These are phyloP conservation scores for Thelonectria discophora DNA, from an alignment of 2,329 filamentous ascomycete species.

Conservation along the genomic window DNA sequence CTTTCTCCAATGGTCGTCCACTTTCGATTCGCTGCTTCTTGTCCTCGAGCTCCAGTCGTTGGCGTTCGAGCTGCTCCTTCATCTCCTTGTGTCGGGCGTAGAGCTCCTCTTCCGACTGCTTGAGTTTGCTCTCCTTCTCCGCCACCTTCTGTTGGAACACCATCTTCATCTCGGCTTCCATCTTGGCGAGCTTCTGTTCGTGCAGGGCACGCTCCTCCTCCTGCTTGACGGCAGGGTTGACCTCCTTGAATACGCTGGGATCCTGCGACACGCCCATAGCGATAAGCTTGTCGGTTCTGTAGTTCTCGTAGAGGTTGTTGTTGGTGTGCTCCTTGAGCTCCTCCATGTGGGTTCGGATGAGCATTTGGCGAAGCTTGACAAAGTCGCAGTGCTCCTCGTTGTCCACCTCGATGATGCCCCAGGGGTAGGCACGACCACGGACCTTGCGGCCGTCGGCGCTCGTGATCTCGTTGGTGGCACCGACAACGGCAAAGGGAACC, in stretches of 20 bases:
- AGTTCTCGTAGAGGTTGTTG: conserved; percentile 99
- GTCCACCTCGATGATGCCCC: conserved; percentile 98
- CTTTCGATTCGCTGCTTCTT: conserved; percentile 97
- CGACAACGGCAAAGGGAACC: conserved; percentile 97
- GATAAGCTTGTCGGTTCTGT: conserved; percentile 98
- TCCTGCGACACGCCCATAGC: conserved; percentile 99
- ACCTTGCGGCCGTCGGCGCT: conserved; percentile 94
- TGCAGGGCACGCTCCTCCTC: conserved; percentile 98
- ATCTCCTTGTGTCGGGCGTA: conserved; percentile 98
- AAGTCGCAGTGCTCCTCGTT: conserved; percentile 99
- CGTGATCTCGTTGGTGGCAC: conserved; percentile 93
- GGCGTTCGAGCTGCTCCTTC: conserved; percentile 98
- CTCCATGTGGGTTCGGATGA: conserved; percentile 99
- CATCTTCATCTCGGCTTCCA: conserved; percentile 99
- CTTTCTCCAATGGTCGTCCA: conserved; percentile 94
- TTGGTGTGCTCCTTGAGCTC: conserved; percentile 99
- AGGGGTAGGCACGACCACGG: conserved; percentile 94
- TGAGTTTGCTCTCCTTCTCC: conserved; percentile 99
- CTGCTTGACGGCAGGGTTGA: conserved; percentile 99
- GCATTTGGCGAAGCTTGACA: conserved; percentile 99
- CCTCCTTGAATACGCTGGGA: conserved; percentile 99
- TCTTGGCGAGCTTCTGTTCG: conserved; percentile 99
- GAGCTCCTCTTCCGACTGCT: conserved; percentile 98
- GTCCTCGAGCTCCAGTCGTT: conserved; percentile 94
- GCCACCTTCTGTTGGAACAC: conserved; percentile 99